Evolutionary conservation across 352 stramenopile genomes (phyloP).

Genomic region (Phytophthora meadii): DNA sequence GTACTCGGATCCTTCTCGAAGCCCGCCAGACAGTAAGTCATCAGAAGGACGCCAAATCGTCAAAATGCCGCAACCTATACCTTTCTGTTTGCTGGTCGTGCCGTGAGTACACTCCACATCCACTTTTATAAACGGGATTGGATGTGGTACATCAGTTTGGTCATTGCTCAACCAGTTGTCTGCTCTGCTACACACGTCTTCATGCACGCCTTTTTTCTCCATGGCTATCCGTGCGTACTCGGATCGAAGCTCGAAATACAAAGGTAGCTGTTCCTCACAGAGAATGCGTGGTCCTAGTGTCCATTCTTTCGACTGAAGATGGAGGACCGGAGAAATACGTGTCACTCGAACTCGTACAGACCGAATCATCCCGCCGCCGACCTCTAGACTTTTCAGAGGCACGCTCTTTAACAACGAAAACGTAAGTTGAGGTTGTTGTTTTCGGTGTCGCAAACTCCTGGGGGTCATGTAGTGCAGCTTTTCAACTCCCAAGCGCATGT

Average conservation of each 20-base stretch:
- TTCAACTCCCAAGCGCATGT: slow-evolving; percentile 57
- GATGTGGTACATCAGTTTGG: slow-evolving; percentile 39
- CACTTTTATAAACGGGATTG: slow-evolving; percentile 73
- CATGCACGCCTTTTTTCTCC: slow-evolving; percentile 23
- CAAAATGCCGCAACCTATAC: slow-evolving; percentile 46
- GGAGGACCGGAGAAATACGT: slow-evolving; percentile 63
- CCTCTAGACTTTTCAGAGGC: slow-evolving; percentile 65
- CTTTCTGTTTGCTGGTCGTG: slow-evolving; percentile 16
- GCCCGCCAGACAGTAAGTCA: slow-evolving; percentile 47
- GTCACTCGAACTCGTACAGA: slow-evolving; percentile 59
- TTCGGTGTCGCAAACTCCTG: slow-evolving; percentile 6
- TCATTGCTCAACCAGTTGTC: slow-evolving; percentile 21
- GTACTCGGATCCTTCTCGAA: slow-evolving; percentile 64
- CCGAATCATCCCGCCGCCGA: slow-evolving; percentile 66
- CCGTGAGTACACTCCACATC: slow-evolving; percentile 69
- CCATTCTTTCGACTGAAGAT: slow-evolving; percentile 74
- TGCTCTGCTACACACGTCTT: slow-evolving; percentile 13
- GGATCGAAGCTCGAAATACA: slow-evolving; percentile 56
- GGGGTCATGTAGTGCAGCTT: slow-evolving; percentile 29
- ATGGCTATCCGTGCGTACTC: slow-evolving; percentile 30
- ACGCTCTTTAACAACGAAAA: slow-evolving; percentile 73
- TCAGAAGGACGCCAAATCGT: slow-evolving; percentile 73
- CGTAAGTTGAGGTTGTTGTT: slow-evolving; percentile 33
- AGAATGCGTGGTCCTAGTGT: slow-evolving; percentile 68
- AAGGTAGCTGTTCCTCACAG: slow-evolving; percentile 64